Conservation (phyloP, 225 moss, liverwort and hornwort species). For the Rhytidiadelphus loreus region DNA sequence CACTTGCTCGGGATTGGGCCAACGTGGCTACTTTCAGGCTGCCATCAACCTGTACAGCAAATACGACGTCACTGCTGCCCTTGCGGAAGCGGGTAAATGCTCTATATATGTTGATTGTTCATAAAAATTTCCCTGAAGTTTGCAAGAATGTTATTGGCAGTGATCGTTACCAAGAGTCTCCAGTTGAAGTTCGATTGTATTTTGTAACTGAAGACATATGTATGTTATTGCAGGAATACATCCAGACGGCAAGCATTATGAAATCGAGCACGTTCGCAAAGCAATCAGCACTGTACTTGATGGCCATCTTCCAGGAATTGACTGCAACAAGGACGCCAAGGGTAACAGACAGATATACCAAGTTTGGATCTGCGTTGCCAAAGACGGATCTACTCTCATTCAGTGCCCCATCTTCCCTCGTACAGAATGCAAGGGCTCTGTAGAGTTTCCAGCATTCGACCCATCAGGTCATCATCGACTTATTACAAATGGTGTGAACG, state of each 20-base stretch:
- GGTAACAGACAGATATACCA: slow-evolving; percentile 65
- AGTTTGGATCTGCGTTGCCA: slow-evolving; percentile 78
- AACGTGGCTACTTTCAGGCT: slow-evolving; percentile 49
- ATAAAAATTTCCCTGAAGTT: background rate
- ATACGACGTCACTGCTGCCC: slow-evolving; percentile 45
- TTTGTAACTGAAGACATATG: background rate
- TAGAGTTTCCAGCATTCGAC: slow-evolving; percentile 29
- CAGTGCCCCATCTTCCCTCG: slow-evolving; percentile 66
- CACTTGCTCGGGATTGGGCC: slow-evolving; percentile 65
- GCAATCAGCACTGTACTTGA: slow-evolving; percentile 29
- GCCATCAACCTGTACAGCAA: slow-evolving; percentile 31
- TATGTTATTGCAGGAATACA: slow-evolving; percentile 43
- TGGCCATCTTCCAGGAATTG: slow-evolving; percentile 58
- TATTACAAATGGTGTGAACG: background rate
- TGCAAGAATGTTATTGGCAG: background rate
- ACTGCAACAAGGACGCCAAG: slow-evolving; percentile 65
- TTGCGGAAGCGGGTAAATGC: slow-evolving; percentile 43
- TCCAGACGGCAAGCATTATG: slow-evolving; percentile 44
- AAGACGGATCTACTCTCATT: slow-evolving; percentile 56
- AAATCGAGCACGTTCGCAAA: slow-evolving; percentile 18
- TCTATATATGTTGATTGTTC: background rate
- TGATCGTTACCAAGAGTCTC: background rate
- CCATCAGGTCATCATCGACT: slow-evolving; percentile 3
- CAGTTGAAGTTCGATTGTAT: background rate
- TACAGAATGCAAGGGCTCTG: slow-evolving; percentile 36